Evolutionary conservation across 371 early-diverging fungal genomes (phyloP), one percentile per base, ranked within the genome.

Genomic region (Smittium mucronatum): DNA sequence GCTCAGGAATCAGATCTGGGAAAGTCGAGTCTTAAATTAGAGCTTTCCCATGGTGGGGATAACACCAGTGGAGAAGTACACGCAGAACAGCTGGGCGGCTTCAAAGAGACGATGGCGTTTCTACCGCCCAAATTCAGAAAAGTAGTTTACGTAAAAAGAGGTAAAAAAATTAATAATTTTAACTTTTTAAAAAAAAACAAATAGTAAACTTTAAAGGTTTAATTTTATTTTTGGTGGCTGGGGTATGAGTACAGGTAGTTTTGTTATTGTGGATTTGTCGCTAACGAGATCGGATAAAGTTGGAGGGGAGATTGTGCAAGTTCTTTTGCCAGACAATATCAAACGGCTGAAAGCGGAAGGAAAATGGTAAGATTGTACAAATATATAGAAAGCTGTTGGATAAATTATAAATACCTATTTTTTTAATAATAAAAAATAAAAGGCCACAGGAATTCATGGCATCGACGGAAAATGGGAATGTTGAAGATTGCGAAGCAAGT

Each of bases 111-210:
- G 35, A 80, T 91, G 35, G 92, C 85, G 66, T 83, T 81, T 67
- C 76, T 93, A 67, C 93, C 92, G 29, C 85, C 89, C 29, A 84
- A 82, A 70, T 93, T 88, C 80, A 85, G 90, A 70, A 90, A 87
- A 70, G 74, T 88, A 2, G 85, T 93, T 67, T 93, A 92, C 92
- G 86, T 93, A 34, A 91, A 91, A 75, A 79, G 90, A 77, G 92
- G 92, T 47, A 47, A 11, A n/a, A n/a, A n/a, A n/a, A n/a, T n/a
- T n/a, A n/a, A n/a, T n/a, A n/a, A n/a, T n/a, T n/a, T n/a, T n/a
- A n/a, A n/a, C n/a, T n/a, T 11, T 47, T 47, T 47, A 47, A 11
- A 47, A 11, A 5, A 47, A 11, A 11, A 47, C 21, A 47, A 21
- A 11, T 47, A 5, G 21, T 11, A 11, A 47, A 47, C 21, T 47